These are phyloP conservation scores for Tetragonia tetragonoides DNA, from an alignment of 148 eudicot genomes.

Conservation along the genomic window DNA sequence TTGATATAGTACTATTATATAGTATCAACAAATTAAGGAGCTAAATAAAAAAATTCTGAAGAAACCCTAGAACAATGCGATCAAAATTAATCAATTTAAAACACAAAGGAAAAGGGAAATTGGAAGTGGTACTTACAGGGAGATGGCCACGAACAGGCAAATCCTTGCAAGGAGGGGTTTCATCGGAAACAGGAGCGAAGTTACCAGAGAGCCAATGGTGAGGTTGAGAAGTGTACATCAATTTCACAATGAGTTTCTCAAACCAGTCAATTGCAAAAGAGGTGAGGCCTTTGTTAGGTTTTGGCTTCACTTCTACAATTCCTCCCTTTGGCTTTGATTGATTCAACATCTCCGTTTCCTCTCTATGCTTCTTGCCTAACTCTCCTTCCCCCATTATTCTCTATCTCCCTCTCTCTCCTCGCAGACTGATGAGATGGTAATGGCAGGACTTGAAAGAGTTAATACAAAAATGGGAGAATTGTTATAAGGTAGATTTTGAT, in stretches of 20 bases:
- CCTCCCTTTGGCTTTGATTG: constrained; percentile 19
- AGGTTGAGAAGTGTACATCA: constrained; percentile 55
- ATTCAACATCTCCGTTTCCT: neutral
- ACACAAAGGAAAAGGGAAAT: neutral
- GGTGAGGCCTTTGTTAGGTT: constrained; percentile 55
- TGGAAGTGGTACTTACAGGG: constrained; percentile 49
- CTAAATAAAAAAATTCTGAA: neutral
- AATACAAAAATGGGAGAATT: too few relatives aligned
- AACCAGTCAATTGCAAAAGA: constrained; percentile 74
- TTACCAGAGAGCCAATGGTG: constrained; percentile 71
- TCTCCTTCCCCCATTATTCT: constrained; percentile 27
- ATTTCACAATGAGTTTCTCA: constrained; percentile 64
- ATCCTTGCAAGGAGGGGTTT: constrained; percentile 74
- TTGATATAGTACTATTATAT: too few relatives aligned
- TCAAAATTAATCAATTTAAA: neutral
- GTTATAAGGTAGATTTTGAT: too few relatives aligned
- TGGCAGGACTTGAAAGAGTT: too few relatives aligned
- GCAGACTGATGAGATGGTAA: too few relatives aligned
- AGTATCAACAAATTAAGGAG: too few relatives aligned
- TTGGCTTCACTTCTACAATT: constrained; percentile 68
- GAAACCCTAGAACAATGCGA: too few relatives aligned
- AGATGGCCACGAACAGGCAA: constrained; percentile 68
- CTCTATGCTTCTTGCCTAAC: neutral
- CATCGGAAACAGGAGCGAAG: constrained; percentile 67
- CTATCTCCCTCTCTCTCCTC: neutral